These are phyloP conservation scores for Ormosia emarginata DNA, from an alignment of 306 rosid species.

Conservation along the genomic window DNA sequence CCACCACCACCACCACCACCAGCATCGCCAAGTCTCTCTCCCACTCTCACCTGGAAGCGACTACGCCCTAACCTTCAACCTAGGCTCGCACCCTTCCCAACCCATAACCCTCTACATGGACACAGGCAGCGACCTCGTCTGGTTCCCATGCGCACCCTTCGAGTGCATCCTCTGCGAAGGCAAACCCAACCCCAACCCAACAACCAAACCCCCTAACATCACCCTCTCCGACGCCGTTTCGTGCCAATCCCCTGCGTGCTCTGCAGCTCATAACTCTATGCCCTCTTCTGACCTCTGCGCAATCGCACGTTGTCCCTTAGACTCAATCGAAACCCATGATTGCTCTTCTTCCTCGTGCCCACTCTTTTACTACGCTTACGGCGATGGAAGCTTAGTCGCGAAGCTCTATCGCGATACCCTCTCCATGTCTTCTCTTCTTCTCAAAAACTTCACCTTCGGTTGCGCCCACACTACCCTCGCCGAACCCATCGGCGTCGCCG, in stretches of 20 bases:
- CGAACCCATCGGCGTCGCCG: constrained; percentile 92
- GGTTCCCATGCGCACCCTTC: constrained; percentile 93
- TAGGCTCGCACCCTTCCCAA: constrained; percentile 55
- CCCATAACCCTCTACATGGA: constrained; percentile 85
- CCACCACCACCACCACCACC: constrained; percentile 37
- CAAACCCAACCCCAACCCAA: constrained; percentile 36
- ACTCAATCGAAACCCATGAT: constrained; percentile 66
- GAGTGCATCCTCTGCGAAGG: constrained; percentile 95
- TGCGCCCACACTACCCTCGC: constrained; percentile 86
- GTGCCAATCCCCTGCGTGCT: constrained; percentile 70
- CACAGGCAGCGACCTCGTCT: constrained; percentile 92
- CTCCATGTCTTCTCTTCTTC: constrained; percentile 44
- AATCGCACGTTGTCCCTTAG: constrained; percentile 71
- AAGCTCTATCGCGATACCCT: constrained; percentile 50
- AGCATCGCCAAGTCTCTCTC: constrained; percentile 55
- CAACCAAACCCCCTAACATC: constrained; percentile 39
- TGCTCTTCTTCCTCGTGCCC: constrained; percentile 69
- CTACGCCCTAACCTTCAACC: constrained; percentile 67
- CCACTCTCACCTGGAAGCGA: constrained; percentile 90
- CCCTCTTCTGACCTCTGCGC: constrained; percentile 75
- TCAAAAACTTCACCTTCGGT: constrained; percentile 77
- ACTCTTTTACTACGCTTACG: constrained; percentile 84
- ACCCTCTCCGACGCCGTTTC: constrained; percentile 40
- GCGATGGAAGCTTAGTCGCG: constrained; percentile 80
- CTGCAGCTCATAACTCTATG: constrained; percentile 57